A percentile compares a stretch with the other conserved stretches of the same genome.
phyloP scores from a whole-genome alignment of 768 basidiomycete genomes.

The Russula brevipes region DNA sequence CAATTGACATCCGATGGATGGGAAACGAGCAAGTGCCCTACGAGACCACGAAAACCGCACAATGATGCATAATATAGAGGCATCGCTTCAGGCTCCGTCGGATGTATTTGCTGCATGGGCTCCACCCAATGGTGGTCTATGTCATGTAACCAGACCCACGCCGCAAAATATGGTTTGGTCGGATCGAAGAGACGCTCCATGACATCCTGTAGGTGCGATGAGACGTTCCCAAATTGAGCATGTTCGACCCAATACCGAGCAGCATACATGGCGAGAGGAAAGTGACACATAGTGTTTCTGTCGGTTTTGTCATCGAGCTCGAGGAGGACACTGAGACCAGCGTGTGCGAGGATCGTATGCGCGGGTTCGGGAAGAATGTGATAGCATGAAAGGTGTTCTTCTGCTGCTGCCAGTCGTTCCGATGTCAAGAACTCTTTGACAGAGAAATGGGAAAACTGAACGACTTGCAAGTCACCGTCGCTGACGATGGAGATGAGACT shows the following conservation, averaged over 20 bases:
- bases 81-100: background rate
- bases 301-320: background rate
- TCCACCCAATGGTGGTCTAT: background rate
- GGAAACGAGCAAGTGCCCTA: background rate
- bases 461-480: background rate
- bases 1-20: background rate
- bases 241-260: slow-evolving; percentile 10
- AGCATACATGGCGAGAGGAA: background rate
- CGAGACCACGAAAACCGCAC: background rate
- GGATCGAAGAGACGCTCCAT: slow-evolving; percentile 5
- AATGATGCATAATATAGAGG: slow-evolving; percentile 9
- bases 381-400: background rate
- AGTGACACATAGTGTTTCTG: background rate
- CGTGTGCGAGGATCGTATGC: background rate
- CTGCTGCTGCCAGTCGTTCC: background rate
- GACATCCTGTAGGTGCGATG: background rate
- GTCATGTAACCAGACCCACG: slow-evolving; percentile 11
- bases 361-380: background rate
- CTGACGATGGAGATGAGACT: background rate
- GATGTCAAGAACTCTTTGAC: slow-evolving; percentile 13
- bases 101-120: background rate
- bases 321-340: background rate
- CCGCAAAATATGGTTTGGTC: background rate
- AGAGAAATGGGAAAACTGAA: slow-evolving; percentile 9
- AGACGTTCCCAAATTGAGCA: background rate